Conservation (phyloP, 306 rosid genomes). For the Cicer cuneatum region DNA sequence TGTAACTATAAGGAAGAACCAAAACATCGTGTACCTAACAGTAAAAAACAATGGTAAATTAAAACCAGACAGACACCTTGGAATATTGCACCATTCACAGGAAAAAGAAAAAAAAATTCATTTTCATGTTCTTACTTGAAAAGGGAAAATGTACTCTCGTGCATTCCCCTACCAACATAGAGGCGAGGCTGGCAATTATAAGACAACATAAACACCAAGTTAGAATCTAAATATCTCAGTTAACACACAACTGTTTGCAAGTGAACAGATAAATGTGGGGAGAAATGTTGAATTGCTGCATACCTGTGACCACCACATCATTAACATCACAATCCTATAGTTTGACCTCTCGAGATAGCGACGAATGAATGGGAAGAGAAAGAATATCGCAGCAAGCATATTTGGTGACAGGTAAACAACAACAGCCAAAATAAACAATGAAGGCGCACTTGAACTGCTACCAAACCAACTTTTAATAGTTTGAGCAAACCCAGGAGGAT, state of each 20-base stretch:
- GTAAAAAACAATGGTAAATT: constrained; percentile 30
- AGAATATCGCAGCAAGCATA: constrained; percentile 84
- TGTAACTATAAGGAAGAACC: constrained; percentile 87
- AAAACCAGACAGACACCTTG: constrained; percentile 45
- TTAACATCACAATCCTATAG: constrained; percentile 81
- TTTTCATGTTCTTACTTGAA: constrained; percentile 72
- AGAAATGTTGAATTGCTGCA: constrained; percentile 7
- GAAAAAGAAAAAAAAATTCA: constrained; percentile 31
- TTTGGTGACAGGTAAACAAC: constrained; percentile 93
- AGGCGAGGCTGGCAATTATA: constrained; percentile 85
- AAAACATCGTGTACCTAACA: constrained; percentile 90
- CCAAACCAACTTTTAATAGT: constrained; percentile 97
- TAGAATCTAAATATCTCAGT: constrained; percentile 26
- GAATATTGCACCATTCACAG: constrained; percentile 10
- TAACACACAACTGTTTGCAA: not conserved
- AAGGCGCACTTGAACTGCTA: constrained; percentile 65
- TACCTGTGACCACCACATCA: constrained; percentile 99
- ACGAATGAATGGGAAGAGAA: constrained; percentile 87
- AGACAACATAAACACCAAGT: constrained; percentile 44
- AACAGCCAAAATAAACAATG: constrained; percentile 92
- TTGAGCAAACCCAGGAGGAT: constrained; percentile 94
- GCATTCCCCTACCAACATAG: constrained; percentile 99
- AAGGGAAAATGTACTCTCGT: constrained; percentile 91
- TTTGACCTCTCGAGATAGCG: constrained; percentile 93
- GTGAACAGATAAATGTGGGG: constrained; percentile 15